Evolutionary conservation across 2,329 filamentous ascomycete species (phyloP), one percentile per base, ranked within the genome.

Genomic region (Daldinia sp.): DNA sequence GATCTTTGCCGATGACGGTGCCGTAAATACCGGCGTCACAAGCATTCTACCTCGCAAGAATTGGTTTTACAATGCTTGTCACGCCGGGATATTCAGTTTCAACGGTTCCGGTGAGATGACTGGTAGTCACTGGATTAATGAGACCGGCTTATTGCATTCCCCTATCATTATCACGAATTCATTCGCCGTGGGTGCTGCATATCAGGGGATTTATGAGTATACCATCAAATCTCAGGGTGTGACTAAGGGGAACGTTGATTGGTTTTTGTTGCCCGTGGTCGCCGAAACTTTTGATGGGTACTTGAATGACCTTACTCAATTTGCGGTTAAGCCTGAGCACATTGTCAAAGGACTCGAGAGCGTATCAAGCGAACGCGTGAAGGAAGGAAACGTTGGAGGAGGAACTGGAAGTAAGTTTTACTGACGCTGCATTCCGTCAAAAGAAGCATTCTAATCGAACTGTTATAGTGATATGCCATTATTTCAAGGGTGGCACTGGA

Each of bases 401-500:
- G 88, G 88, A n/a, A 87, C 87, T 0, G 87, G 87, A 11, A 74
- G 72, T 73, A 66, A 67, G 72, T 60, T 48, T 17, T n/a, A 25
- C 41, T 19, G 10, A 23, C 19, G 35, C 23, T 11, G 10, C 23
- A 39, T 34, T 39, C 25, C 25, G 27, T 2, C 6, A n/a, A 6
- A 13, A 4, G 6, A 17, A 21, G 10, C 2, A 11, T 1, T 6
- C 30, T 23, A 50, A 62, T n/a, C 8, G 2, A 51, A 41, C 11
- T n/a, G 23, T 34, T 7, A 6, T 11, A 63, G 90, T 90, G 86
- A 81, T 86, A 34, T 88, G 85, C 70, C 86, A 89, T 69, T 82
- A 82, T 65, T 89, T 86, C 77, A 90, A 90, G 72, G 88, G 87
- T 32, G 88, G 88, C 0, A 91, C 88, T 0, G 88, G 88, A 1